Conservation (phyloP, 768 basidiomycete genomes). For the Lactarius akahatsu region DNA sequence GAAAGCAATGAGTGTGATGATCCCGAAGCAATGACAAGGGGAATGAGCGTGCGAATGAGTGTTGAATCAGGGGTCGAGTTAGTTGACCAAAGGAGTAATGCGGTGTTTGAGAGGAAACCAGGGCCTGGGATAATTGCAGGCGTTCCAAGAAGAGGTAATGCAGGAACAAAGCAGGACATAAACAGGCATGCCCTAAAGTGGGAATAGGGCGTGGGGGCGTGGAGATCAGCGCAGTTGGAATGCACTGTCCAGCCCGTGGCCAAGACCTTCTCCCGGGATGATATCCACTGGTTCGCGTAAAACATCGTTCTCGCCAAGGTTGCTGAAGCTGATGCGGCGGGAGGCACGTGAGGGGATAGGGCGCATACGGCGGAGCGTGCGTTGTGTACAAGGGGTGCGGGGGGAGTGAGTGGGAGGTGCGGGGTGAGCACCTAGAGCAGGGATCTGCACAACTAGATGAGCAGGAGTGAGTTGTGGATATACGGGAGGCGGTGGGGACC, state of each 20-base stretch:
- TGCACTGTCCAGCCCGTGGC: constrained; percentile 60
- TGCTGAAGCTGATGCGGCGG: constrained; percentile 29
- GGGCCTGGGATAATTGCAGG: background rate
- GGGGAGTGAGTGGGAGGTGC: constrained; percentile 57
- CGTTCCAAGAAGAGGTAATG: constrained; percentile 1
- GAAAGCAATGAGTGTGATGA: constrained; percentile 23
- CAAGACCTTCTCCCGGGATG: constrained; percentile 35
- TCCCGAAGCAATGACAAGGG: constrained; percentile 16
- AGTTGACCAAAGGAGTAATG: constrained; percentile 19
- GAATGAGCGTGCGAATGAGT: constrained; percentile 26
- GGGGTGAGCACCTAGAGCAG: constrained; percentile 40
- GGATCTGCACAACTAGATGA: constrained; percentile 32
- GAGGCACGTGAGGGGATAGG: constrained; percentile 27
- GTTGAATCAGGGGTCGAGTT: constrained; percentile 11
- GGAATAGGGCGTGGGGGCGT: background rate
- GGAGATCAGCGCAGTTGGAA: constrained; percentile 57
- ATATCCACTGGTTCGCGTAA: constrained; percentile 28
- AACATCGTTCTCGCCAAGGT: constrained; percentile 17
- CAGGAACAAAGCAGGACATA: constrained; percentile 1
- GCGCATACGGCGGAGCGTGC: constrained; percentile 28
- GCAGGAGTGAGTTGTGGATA: constrained; percentile 17
- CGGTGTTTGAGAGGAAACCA: background rate
- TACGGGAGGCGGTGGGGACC: constrained; percentile 5
- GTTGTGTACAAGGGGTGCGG: constrained; percentile 57
- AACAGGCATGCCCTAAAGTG: background rate